Percentiles rank a stretch among this genome's conserved stretches.
Evolutionary conservation across 345 rosid species (phyloP).

Genomic region (Gossypium herbaceum): DNA sequence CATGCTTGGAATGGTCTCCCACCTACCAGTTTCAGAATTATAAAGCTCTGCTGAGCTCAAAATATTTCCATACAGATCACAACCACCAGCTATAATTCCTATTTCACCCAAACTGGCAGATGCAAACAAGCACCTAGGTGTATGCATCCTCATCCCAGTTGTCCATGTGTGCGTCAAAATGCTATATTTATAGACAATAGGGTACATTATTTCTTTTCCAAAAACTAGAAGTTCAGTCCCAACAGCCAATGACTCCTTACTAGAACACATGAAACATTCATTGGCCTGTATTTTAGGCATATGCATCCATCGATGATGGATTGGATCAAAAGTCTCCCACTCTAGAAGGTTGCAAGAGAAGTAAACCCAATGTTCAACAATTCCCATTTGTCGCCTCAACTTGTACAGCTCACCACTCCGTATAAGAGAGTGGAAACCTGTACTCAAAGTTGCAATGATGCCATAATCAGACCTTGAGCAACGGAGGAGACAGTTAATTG

Average conservation of each 20-base stretch:
- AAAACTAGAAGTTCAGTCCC: conserved; percentile 66
- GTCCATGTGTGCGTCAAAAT: conserved; percentile 51
- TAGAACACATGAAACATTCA: conserved; percentile 47
- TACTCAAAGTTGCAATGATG: conserved; percentile 38
- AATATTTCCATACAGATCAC: conserved; percentile 49
- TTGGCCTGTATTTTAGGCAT: conserved; percentile 57
- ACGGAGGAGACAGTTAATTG: conserved; percentile 52
- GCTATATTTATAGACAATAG: conserved; percentile 48
- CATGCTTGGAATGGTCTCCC: conserved; percentile 63
- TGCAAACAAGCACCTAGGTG: conserved; percentile 74
- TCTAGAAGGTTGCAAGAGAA: conserved; percentile 60
- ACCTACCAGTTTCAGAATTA: conserved; percentile 50
- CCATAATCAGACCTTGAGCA: conserved; percentile 69
- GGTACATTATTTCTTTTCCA: conserved; percentile 46
- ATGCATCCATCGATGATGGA: conserved; percentile 52
- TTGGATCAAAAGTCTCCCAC: conserved; percentile 87
- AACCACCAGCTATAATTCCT: conserved; percentile 83
- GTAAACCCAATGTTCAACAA: conserved; percentile 74
- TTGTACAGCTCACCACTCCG: conserved; percentile 51
- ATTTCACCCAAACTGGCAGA: conserved; percentile 64
- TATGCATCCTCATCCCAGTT: conserved; percentile 41
- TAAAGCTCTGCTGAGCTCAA: conserved; percentile 66
- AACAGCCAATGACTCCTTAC: conserved; percentile 66
- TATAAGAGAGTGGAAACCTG: conserved; percentile 36
- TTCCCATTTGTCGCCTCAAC: conserved; percentile 42